Percentiles rank a stretch among this genome's conserved stretches.
These are phyloP conservation scores for Xylariaceae sp. DNA, from an alignment of 2,329 filamentous ascomycete genomes.

Conservation along the genomic window DNA sequence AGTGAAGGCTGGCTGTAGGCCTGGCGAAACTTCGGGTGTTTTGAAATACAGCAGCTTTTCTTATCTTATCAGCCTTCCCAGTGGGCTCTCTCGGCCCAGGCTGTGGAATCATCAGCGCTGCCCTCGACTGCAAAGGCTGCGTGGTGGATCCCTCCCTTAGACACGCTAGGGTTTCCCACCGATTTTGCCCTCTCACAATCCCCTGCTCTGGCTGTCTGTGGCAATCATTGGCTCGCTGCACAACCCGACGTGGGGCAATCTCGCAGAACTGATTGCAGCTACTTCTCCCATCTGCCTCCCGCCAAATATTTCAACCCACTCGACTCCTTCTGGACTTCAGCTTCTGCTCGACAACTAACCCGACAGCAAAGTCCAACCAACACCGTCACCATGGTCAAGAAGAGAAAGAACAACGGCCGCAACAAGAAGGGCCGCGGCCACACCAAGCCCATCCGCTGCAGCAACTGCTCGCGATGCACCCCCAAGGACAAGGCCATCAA, in stretches of 20 bases:
- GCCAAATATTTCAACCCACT: slow-evolving; percentile 4
- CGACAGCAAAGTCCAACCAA: slow-evolving; percentile 17
- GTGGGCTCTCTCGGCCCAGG: slow-evolving; percentile 2
- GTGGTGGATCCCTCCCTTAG: not conserved
- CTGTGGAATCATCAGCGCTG: slow-evolving; percentile 2
- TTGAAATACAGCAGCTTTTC: not conserved
- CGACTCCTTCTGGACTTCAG: slow-evolving; percentile 7
- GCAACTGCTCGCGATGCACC: slow-evolving; percentile 76
- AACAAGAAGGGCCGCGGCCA: slow-evolving; percentile 85
- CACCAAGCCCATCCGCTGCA: slow-evolving; percentile 94
- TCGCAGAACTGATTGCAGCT: slow-evolving; percentile 16
- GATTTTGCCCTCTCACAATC: slow-evolving; percentile 23
- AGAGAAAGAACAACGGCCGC: slow-evolving; percentile 61
- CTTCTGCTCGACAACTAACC: slow-evolving; percentile 18
- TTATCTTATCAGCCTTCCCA: too few relatives aligned
- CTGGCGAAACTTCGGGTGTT: slow-evolving; percentile 19
- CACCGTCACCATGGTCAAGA: slow-evolving; percentile 68
- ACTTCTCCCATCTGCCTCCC: not conserved
- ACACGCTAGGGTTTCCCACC: slow-evolving; percentile 29
- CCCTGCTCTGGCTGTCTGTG: not conserved
- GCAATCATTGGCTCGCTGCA: slow-evolving; percentile 11
- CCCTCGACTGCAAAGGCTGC: too few relatives aligned
- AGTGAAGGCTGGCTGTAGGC: not conserved
- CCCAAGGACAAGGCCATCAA: slow-evolving; percentile 99
- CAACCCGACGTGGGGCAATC: slow-evolving; percentile 11